Evolutionary conservation across 108 stramenopile genomes (phyloP).

Genomic region (Stephanodiscus minutulus): DNA sequence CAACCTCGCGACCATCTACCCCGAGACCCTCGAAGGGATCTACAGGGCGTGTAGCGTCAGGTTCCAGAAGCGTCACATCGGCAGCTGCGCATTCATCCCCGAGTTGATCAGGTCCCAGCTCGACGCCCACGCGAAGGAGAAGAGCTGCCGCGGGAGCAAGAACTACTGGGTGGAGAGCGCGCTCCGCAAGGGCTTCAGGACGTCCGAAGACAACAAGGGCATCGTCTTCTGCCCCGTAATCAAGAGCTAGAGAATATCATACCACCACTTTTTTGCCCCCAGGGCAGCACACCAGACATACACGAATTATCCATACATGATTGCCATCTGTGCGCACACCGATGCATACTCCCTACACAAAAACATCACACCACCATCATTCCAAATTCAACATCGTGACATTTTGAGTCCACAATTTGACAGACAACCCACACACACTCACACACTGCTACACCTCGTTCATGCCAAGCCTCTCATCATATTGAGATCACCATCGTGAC

Average conservation of each 20-base stretch:
- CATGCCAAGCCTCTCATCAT: too few relatives aligned
- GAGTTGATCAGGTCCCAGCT: slow-evolving; percentile 6
- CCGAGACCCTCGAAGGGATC: slow-evolving; percentile 23
- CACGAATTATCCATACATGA: neutral
- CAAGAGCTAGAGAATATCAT: neutral
- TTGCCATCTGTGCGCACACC: neutral
- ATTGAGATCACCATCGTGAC: neutral
- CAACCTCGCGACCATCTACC: slow-evolving; percentile 22
- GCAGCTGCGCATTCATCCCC: slow-evolving; percentile 26
- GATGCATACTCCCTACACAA: neutral
- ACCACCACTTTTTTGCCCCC: too few relatives aligned
- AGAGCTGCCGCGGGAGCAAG: slow-evolving; percentile 29
- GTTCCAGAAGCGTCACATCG: slow-evolving; percentile 21
- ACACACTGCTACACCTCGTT: neutral
- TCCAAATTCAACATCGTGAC: neutral
- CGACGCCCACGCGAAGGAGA: slow-evolving; percentile 11
- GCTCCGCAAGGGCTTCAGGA: slow-evolving; percentile 21
- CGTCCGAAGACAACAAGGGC: slow-evolving; percentile 11
- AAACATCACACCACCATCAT: neutral
- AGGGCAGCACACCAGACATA: neutral
- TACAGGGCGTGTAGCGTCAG: slow-evolving; percentile 26
- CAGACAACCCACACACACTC: neutral
- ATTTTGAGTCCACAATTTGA: neutral
- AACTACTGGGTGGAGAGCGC: slow-evolving; percentile 31
- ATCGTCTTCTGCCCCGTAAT: slow-evolving; percentile 25